A percentile compares a stretch with the other conserved stretches of the same genome.
Evolutionary conservation across 192 early-diverging fungal genomes (phyloP).

Genomic region (Backusella parvicylindrica): DNA sequence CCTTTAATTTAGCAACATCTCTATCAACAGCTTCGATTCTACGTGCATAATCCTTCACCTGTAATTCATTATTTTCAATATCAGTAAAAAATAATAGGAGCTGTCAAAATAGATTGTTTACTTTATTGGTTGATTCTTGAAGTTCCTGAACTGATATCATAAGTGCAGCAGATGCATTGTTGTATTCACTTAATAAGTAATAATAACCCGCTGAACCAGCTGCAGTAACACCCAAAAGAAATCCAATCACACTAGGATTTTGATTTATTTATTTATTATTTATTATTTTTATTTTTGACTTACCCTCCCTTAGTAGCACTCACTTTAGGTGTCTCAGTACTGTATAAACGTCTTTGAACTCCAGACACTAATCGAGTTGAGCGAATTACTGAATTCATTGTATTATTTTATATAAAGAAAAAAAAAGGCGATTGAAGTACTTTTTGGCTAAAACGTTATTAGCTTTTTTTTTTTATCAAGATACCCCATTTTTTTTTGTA

Average conservation of each 20-base stretch:
- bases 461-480: not conserved
- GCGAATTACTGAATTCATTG: not conserved
- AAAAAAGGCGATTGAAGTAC: not conserved
- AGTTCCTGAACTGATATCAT: constrained; percentile 78
- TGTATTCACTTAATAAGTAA: constrained; percentile 86
- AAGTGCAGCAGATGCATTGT: constrained; percentile 63
- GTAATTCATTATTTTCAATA: not conserved
- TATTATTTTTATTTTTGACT: not conserved
- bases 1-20: constrained; percentile 54
- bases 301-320: not conserved
- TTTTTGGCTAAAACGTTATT: not conserved
- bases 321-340: not conserved
- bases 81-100: not conserved
- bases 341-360: not conserved
- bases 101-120: constrained; percentile 20
- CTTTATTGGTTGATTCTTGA: constrained; percentile 72
- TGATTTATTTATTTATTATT: not conserved
- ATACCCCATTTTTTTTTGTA: not conserved
- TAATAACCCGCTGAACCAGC: constrained; percentile 77
- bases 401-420: not conserved
- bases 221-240: constrained; percentile 70
- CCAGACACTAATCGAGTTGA: not conserved
- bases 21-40: constrained; percentile 76
- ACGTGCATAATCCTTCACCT: constrained; percentile 70
- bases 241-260: constrained; percentile 58